These are phyloP conservation scores for Daldinia concentrica DNA, from an alignment of 495 filamentous ascomycete genomes.

Conservation along the genomic window DNA sequence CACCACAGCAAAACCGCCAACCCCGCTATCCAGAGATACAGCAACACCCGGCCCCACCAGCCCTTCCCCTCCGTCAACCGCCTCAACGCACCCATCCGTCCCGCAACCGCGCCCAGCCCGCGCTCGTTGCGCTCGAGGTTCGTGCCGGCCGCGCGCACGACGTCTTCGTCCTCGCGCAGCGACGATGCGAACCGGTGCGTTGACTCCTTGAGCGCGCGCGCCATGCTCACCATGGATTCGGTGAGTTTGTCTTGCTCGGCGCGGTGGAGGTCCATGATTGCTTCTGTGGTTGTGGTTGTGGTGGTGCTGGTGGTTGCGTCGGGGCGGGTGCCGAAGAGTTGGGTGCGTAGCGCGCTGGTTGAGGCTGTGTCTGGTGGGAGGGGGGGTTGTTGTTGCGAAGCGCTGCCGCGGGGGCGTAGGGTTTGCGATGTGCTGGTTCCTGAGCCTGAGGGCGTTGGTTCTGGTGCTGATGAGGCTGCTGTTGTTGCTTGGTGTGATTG, in stretches of 20 bases:
- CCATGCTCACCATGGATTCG: slow-evolving; percentile 77
- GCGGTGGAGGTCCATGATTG: slow-evolving; percentile 75
- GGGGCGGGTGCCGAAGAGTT: slow-evolving; percentile 50
- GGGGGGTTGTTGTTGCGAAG: slow-evolving; percentile 31
- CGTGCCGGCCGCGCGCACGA: slow-evolving; percentile 72
- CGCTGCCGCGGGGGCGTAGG: slow-evolving; percentile 39
- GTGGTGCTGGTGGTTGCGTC: slow-evolving; percentile 25
- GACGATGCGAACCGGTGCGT: slow-evolving; percentile 73
- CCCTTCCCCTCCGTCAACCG: slow-evolving; percentile 85
- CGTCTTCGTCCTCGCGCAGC: slow-evolving; percentile 75
- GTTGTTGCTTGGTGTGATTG: slow-evolving; percentile 14
- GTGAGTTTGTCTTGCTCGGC: slow-evolving; percentile 87
- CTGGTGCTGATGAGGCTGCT: background rate
- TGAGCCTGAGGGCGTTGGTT: slow-evolving; percentile 11
- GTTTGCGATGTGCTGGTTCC: slow-evolving; percentile 43
- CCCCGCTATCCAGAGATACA: slow-evolving; percentile 84
- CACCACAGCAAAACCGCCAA: slow-evolving; percentile 77
- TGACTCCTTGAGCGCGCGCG: slow-evolving; percentile 77
- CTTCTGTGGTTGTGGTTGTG: slow-evolving; percentile 61
- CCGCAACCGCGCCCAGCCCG: slow-evolving; percentile 77
- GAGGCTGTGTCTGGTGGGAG: slow-evolving; percentile 29
- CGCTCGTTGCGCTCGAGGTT: slow-evolving; percentile 78
- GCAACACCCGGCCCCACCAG: slow-evolving; percentile 84
- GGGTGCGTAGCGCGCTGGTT: slow-evolving; percentile 45
- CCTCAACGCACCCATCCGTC: slow-evolving; percentile 75